These are phyloP conservation scores for Leucosporidium creatinivorum DNA, from an alignment of 768 basidiomycete species.

Conservation along the genomic window DNA sequence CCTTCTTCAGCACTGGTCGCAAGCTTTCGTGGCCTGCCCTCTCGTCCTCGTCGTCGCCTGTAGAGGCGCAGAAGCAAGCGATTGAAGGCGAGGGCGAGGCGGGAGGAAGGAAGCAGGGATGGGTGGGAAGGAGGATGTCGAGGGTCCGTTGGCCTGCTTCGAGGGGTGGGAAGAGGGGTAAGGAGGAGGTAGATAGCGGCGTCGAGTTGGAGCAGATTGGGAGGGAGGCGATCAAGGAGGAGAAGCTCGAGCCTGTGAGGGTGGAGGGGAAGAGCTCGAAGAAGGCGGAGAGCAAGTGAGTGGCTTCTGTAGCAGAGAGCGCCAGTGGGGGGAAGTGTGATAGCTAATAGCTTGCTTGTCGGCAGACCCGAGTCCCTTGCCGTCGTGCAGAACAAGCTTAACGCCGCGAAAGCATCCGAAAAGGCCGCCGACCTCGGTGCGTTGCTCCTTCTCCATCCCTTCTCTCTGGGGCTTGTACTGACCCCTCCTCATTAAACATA, in stretches of 20 bases:
- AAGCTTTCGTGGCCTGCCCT: not conserved
- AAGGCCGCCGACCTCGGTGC: constrained; percentile 8
- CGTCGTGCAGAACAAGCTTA: not conserved
- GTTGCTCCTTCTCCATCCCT: not conserved
- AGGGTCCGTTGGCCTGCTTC: not conserved
- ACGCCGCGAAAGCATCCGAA: constrained; percentile 4
- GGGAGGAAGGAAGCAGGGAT: not conserved
- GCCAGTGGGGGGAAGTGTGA: not conserved
- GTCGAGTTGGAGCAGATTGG: not conserved
- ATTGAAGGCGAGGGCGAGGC: not conserved
- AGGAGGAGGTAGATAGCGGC: not conserved
- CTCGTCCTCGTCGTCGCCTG: constrained; percentile 16
- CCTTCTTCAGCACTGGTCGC: too few species aligned
- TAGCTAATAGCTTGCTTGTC: not conserved
- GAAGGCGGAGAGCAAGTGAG: not conserved
- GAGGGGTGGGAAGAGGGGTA: not conserved
- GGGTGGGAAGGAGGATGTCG: not conserved
- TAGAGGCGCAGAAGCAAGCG: not conserved
- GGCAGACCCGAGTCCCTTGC: constrained; percentile 6
- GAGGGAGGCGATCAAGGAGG: not conserved
- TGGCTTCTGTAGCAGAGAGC: not conserved
- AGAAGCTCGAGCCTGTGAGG: not conserved
- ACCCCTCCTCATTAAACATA: not conserved
- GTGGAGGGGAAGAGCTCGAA: not conserved
- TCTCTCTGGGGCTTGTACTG: not conserved